These are phyloP conservation scores for Papiliotrema flavescens DNA, from an alignment of 1,284 basidiomycete species.

Conservation along the genomic window DNA sequence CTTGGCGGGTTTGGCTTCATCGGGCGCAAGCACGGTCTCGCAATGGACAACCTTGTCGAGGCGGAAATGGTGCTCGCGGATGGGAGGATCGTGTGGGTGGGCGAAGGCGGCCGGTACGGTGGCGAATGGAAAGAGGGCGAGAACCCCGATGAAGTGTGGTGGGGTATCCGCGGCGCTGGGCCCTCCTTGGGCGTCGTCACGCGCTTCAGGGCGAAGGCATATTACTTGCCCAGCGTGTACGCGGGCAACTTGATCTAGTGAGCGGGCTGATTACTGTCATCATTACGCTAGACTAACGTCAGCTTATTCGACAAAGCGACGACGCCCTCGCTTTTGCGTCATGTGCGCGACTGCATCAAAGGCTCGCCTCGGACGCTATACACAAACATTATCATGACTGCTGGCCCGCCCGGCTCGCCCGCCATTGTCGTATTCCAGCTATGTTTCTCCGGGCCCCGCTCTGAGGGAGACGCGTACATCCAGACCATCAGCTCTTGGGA, in stretches of 20 bases:
- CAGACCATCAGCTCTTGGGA: slow-evolving; percentile 82
- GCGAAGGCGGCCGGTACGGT: slow-evolving; percentile 56
- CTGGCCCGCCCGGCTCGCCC: slow-evolving; percentile 73
- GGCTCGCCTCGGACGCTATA: slow-evolving; percentile 79
- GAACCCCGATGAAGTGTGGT: slow-evolving; percentile 62
- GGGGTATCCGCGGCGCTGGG: slow-evolving; percentile 82
- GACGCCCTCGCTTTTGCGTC: slow-evolving; percentile 78
- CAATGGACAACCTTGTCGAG: slow-evolving; percentile 78
- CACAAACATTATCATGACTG: slow-evolving; percentile 81
- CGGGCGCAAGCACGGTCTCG: slow-evolving; percentile 74
- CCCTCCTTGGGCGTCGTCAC: slow-evolving; percentile 80
- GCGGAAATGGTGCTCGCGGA: slow-evolving; percentile 70
- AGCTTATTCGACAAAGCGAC: slow-evolving; percentile 80
- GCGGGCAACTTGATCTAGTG: slow-evolving; percentile 87
- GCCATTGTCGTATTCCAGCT: slow-evolving; percentile 84
- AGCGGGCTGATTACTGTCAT: no score
- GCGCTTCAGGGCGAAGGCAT: slow-evolving; percentile 78
- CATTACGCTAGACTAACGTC: slow-evolving; percentile 1
- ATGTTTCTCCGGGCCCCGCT: slow-evolving; percentile 72
- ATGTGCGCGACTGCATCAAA: slow-evolving; percentile 89
- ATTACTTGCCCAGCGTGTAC: slow-evolving; percentile 79
- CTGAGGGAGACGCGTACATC: slow-evolving; percentile 72
- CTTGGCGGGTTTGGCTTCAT: slow-evolving; percentile 87
- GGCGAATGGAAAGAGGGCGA: slow-evolving; percentile 45
- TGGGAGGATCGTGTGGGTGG: slow-evolving; percentile 63